Conservation (phyloP, 73 alveolate genomes). For the Paramecium biaurelia region DNA sequence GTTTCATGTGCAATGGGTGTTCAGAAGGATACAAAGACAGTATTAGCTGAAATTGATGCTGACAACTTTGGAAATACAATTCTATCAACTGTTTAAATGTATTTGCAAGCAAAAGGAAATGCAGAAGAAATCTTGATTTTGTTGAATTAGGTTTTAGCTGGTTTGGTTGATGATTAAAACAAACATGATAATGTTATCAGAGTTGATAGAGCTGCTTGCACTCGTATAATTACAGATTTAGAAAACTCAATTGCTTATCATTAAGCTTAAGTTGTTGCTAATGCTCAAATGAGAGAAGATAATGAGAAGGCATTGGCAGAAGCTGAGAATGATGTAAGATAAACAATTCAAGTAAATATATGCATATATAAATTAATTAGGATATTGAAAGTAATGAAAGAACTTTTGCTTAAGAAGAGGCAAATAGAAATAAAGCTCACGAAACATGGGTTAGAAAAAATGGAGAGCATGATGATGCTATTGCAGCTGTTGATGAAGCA, state of each 20-base stretch:
- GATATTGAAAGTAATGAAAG: constrained; percentile 50
- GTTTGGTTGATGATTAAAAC: constrained; percentile 38
- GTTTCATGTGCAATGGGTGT: not conserved
- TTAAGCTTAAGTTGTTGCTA: constrained; percentile 16
- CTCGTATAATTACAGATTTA: constrained; percentile 1
- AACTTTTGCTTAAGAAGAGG: constrained; percentile 41
- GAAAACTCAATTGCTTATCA: constrained; percentile 40
- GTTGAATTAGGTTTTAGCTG: constrained; percentile 34
- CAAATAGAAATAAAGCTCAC: constrained; percentile 40
- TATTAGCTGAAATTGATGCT: constrained; percentile 51
- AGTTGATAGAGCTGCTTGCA: constrained; percentile 52
- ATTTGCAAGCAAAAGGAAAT: constrained; percentile 33
- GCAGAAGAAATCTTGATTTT: constrained; percentile 29
- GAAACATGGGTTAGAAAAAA: constrained; percentile 48
- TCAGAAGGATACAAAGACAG: constrained; percentile 35
- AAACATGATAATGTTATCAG: constrained; percentile 44
- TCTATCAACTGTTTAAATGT: constrained; percentile 37
- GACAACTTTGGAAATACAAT: constrained; percentile 47
- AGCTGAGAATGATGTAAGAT: constrained; percentile 45
- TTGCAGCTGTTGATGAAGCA: constrained; percentile 52
- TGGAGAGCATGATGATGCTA: constrained; percentile 50
- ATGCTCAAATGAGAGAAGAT: constrained; percentile 31
- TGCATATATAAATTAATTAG: not conserved
- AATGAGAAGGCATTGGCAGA: constrained; percentile 40
- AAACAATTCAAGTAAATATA: not conserved